Percentiles rank a stretch among this genome's conserved stretches.
Evolutionary conservation across 2,329 filamentous ascomycete genomes (phyloP).

Genomic region (Ophiognomonia clavigignenti-juglandacearum): DNA sequence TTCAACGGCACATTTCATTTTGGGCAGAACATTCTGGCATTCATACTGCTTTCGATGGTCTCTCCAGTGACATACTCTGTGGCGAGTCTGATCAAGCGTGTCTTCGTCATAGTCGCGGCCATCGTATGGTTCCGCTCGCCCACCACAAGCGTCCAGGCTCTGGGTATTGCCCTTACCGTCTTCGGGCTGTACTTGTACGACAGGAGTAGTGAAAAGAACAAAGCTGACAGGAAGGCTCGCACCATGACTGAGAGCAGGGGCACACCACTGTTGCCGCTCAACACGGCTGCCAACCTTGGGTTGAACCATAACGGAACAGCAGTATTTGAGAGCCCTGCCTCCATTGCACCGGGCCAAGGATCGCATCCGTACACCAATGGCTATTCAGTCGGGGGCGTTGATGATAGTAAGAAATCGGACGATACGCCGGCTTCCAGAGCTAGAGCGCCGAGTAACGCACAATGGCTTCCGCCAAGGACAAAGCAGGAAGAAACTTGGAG

Average conservation of each 20-base stretch:
- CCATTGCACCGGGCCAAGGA: constrained; percentile 8
- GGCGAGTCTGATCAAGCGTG: constrained; percentile 90
- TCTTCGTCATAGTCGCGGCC: constrained; percentile 92
- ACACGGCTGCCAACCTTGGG: constrained; percentile 35
- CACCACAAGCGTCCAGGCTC: constrained; percentile 75
- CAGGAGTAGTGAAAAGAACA: constrained; percentile 80
- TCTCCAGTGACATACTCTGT: constrained; percentile 97
- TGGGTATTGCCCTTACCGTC: constrained; percentile 86
- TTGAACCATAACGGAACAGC: constrained; percentile 23
- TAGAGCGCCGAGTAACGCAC: constrained; percentile 40
- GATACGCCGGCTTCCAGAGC: constrained; percentile 36
- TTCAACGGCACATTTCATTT: constrained; percentile 99
- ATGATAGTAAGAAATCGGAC: constrained; percentile 55
- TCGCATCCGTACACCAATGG: constrained; percentile 42
- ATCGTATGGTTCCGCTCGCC: constrained; percentile 94
- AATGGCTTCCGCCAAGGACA: constrained; percentile 75
- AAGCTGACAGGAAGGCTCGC: constrained; percentile 77
- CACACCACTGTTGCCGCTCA: constrained; percentile 63
- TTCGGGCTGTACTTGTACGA: constrained; percentile 94
- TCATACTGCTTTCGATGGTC: constrained; percentile 85
- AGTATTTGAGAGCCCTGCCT: constrained; percentile 33
- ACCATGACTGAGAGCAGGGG: constrained; percentile 50
- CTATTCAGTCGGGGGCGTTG: constrained; percentile 32
- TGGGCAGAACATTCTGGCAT: constrained; percentile 91
- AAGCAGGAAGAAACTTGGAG: constrained; percentile 83